Percentiles rank a stretch among this genome's conserved stretches.
Conservation (phyloP, 78 protist species). For the Acrasis kona region DNA sequence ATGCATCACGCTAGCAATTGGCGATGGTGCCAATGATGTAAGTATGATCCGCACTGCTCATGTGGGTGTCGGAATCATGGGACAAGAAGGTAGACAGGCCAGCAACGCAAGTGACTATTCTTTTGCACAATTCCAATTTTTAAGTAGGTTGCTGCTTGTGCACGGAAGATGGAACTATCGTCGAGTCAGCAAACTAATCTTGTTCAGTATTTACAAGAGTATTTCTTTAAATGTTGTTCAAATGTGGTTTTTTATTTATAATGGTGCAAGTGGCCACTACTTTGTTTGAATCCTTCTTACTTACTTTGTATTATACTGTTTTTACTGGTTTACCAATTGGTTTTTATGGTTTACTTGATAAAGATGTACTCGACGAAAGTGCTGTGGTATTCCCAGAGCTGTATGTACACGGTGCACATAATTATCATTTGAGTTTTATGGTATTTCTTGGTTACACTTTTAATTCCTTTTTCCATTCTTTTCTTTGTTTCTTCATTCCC, state of each 20-base stretch:
- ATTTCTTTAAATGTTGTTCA: conserved; percentile 4
- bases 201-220: conserved; percentile 66
- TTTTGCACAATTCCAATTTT: conserved; percentile 55
- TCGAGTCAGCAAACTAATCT: conserved; percentile 12
- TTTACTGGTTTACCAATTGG: conserved; percentile 62
- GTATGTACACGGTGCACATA: conserved; percentile 14
- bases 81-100: conserved; percentile 68
- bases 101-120: conserved; percentile 45
- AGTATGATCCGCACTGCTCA: conserved; percentile 74
- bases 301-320: conserved; percentile 45
- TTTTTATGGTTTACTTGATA: conserved; percentile 55
- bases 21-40: conserved; percentile 83
- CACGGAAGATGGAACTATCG: conserved; percentile 60
- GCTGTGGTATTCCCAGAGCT: conserved; percentile 14
- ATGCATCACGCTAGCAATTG: conserved; percentile 59
- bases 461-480: conserved; percentile 11
- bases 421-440: conserved; percentile 6
- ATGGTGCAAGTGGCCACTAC: conserved; percentile 31
- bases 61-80: conserved; percentile 61
- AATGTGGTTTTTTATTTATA: conserved; percentile 18
- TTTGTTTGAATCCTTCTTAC: conserved; percentile 29
- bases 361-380: conserved; percentile 27
- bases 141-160: conserved; percentile 47
- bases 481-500: conserved; percentile 6
- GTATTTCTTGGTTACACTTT: background rate